A percentile compares a stretch with the other conserved stretches of the same genome.
These are phyloP conservation scores for Zhuliangozyma blackwelliae DNA, from an alignment of 1,139 yeast genomes.

Conservation along the genomic window DNA sequence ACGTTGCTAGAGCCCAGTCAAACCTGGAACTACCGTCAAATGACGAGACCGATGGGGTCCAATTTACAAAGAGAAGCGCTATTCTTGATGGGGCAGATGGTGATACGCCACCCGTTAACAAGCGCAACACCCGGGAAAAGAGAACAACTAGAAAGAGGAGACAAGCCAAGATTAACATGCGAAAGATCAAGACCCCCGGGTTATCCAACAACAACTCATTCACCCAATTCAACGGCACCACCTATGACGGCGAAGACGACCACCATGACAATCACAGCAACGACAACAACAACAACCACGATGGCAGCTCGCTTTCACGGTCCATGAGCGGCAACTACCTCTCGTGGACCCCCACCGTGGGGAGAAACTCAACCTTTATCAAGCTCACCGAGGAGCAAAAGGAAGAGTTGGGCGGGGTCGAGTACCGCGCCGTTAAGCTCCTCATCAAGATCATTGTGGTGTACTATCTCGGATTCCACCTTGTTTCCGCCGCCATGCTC, in stretches of 20 bases:
- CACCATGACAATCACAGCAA: conserved; percentile 7
- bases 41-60: conserved; percentile 31
- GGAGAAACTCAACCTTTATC: conserved; percentile 92
- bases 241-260: conserved; percentile 1
- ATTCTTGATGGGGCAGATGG: conserved; percentile 34
- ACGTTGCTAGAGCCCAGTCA: conserved; percentile 30
- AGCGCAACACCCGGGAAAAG: not conserved
- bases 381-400: conserved; percentile 78
- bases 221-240: not conserved
- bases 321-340: conserved; percentile 60
- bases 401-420: conserved; percentile 95
- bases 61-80: conserved; percentile 38
- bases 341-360: conserved; percentile 90
- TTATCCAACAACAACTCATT: not conserved
- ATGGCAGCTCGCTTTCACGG: conserved; percentile 10
- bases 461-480: conserved; percentile 75
- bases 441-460: conserved; percentile 59
- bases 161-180: conserved; percentile 7
- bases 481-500: conserved; percentile 53
- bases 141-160: not conserved
- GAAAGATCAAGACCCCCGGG: conserved; percentile 9
- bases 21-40: conserved; percentile 31
- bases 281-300: conserved; percentile 7
- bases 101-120: not conserved
- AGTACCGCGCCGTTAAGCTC: conserved; percentile 81